A percentile compares a stretch with the other conserved stretches of the same genome.
phyloP scores from a whole-genome alignment of 345 rosid genomes.

The Capsella bursapastoris region DNA sequence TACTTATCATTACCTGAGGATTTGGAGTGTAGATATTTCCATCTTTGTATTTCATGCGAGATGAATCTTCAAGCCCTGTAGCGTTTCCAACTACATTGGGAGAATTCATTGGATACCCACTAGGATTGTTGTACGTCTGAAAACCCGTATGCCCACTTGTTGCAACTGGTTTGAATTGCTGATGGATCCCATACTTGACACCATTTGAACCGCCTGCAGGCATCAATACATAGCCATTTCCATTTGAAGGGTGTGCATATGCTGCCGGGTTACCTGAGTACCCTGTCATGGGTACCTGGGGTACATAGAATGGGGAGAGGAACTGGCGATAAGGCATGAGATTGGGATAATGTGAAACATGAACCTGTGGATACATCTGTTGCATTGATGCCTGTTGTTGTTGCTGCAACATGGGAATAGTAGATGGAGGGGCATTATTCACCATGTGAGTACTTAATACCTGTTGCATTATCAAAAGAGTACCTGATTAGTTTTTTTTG shows the following conservation, averaged over 20 bases:
- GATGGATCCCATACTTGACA: slow-evolving; percentile 79
- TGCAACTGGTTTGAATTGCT: slow-evolving; percentile 82
- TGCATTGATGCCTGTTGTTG: slow-evolving; percentile 61
- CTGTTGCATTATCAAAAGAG: slow-evolving; percentile 43
- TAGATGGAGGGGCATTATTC: slow-evolving; percentile 60
- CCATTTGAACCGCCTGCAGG: slow-evolving; percentile 79
- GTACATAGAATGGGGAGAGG: slow-evolving; percentile 79
- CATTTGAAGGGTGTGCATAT: slow-evolving; percentile 86
- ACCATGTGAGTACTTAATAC: slow-evolving; percentile 50
- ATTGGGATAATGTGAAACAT: slow-evolving; percentile 75
- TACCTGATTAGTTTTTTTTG: slow-evolving; percentile 8
- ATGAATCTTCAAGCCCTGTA: slow-evolving; percentile 79
- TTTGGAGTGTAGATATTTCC: slow-evolving; percentile 74
- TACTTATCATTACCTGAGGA: slow-evolving; percentile 66
- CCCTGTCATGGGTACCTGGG: slow-evolving; percentile 90
- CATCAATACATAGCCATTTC: slow-evolving; percentile 84
- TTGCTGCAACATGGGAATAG: slow-evolving; percentile 75
- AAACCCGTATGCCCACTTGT: slow-evolving; percentile 55
- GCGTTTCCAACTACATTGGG: slow-evolving; percentile 74
- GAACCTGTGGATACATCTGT: slow-evolving; percentile 93
- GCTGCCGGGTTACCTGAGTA: slow-evolving; percentile 74
- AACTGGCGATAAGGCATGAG: slow-evolving; percentile 91
- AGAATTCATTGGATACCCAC: slow-evolving; percentile 71
- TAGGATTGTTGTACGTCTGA: slow-evolving; percentile 26
- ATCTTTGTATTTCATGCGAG: slow-evolving; percentile 89